Evolutionary conservation across 352 stramenopile genomes (phyloP).

Genomic region (Hyaloperonospora brassicae): DNA sequence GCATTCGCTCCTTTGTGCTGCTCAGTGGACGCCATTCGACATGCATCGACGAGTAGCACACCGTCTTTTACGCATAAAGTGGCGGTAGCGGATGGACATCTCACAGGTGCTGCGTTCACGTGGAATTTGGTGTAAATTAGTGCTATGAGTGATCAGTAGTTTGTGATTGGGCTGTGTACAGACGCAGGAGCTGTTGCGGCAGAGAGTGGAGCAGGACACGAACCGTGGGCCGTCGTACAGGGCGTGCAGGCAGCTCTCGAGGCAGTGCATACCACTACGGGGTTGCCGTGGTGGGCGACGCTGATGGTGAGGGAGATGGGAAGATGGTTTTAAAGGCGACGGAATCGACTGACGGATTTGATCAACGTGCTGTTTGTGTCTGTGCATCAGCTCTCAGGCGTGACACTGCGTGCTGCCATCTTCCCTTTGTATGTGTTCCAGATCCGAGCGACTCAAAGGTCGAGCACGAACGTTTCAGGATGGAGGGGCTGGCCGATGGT

Average conservation of each 20-base stretch:
- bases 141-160: not conserved
- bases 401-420: constrained; percentile 52
- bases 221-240: constrained; percentile 46
- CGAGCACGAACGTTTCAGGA: not conserved
- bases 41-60: constrained; percentile 8
- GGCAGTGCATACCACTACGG: constrained; percentile 50
- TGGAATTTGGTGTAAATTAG: too few species aligned
- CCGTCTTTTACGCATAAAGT: constrained; percentile 22
- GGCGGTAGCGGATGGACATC: constrained; percentile 27
- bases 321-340: constrained; percentile 1
- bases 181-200: constrained; percentile 24
- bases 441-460: constrained; percentile 59
- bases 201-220: constrained; percentile 16
- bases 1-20: too few species aligned
- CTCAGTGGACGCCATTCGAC: too few species aligned
- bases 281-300: constrained; percentile 71
- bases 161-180: constrained; percentile 9
- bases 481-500: not conserved
- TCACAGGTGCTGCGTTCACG: constrained; percentile 40
- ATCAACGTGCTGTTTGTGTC: too few species aligned
- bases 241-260: constrained; percentile 54
- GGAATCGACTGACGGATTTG: too few species aligned
- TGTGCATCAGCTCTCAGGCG: constrained; percentile 36
- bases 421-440: constrained; percentile 73
- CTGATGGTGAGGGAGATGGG: constrained; percentile 28